phyloP scores from a whole-genome alignment of 257 asterid genomes.

The Scutellaria galericulata region DNA sequence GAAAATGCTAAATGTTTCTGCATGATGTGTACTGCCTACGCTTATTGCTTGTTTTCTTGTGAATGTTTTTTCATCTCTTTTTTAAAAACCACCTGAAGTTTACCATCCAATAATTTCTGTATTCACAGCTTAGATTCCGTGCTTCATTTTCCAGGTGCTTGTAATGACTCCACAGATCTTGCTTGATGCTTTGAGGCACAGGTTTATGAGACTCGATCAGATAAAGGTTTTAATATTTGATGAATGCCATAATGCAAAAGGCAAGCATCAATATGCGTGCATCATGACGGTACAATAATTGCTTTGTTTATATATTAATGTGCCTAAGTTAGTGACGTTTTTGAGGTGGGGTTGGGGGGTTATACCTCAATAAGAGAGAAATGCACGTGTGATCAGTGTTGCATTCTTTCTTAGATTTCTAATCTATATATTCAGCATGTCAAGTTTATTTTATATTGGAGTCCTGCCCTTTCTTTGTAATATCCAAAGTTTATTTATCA shows the following conservation, averaged over 20 bases:
- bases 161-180: constrained; percentile 87
- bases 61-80: too few relatives aligned
- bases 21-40: too few relatives aligned
- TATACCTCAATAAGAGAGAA: neutral
- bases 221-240: constrained; percentile 80
- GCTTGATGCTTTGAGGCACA: constrained; percentile 76
- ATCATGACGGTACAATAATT: constrained; percentile 69
- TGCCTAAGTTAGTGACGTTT: neutral
- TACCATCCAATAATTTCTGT: too few relatives aligned
- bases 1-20: too few relatives aligned
- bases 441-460: neutral
- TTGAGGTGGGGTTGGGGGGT: neutral
- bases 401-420: neutral
- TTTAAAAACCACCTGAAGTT: too few relatives aligned
- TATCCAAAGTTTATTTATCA: neutral
- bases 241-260: constrained; percentile 87
- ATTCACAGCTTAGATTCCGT: neutral
- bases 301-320: neutral
- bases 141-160: constrained; percentile 69
- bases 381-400: constrained; percentile 1
- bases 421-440: neutral
- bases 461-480: neutral
- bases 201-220: constrained; percentile 53
- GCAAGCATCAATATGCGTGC: constrained; percentile 65
- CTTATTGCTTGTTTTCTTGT: neutral